Evolutionary conservation across 2,329 filamentous ascomycete genomes (phyloP).

Genomic region (Phoma herbarum): DNA sequence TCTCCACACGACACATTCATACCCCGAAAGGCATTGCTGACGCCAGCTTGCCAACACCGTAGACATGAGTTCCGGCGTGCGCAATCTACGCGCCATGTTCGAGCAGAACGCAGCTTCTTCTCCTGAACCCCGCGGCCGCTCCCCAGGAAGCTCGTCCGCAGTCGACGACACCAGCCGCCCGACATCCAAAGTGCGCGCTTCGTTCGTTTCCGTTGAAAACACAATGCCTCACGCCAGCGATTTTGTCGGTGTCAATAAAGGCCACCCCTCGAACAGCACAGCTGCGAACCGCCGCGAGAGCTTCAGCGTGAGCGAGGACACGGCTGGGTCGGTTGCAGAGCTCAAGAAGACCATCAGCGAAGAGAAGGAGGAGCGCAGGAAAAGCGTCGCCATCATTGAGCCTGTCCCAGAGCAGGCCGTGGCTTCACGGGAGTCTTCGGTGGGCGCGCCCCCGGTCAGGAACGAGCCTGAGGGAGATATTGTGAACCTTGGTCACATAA

Average conservation of each 20-base stretch:
- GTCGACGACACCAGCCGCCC: slow-evolving; percentile 47
- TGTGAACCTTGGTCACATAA: slow-evolving; percentile 45
- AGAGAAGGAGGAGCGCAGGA: slow-evolving; percentile 52
- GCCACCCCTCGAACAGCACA: slow-evolving; percentile 41
- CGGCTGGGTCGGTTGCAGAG: slow-evolving; percentile 45
- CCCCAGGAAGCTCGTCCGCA: slow-evolving; percentile 49
- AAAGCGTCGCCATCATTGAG: slow-evolving; percentile 49
- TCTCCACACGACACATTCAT: slow-evolving; percentile 28
- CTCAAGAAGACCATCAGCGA: slow-evolving; percentile 53
- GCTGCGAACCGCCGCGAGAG: slow-evolving; percentile 50
- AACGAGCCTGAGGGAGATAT: slow-evolving; percentile 38
- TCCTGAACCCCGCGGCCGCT: slow-evolving; percentile 57
- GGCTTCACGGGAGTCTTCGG: slow-evolving; percentile 51
- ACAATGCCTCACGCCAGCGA: slow-evolving; percentile 45
- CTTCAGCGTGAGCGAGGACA: slow-evolving; percentile 53
- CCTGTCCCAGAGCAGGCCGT: slow-evolving; percentile 55
- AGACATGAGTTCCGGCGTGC: slow-evolving; percentile 61
- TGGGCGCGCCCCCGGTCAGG: slow-evolving; percentile 45
- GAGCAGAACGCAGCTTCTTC: slow-evolving; percentile 51
- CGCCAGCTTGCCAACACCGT: slow-evolving; percentile 33
- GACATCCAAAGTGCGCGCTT: slow-evolving; percentile 57
- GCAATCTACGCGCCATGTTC: slow-evolving; percentile 60
- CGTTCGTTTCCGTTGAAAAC: slow-evolving; percentile 58
- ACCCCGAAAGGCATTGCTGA: slow-evolving; percentile 36
- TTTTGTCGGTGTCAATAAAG: slow-evolving; percentile 39